Percentiles rank a stretch among this genome's conserved stretches.
Conservation (phyloP, 345 rosid species). For the Anacardium occidentale region DNA sequence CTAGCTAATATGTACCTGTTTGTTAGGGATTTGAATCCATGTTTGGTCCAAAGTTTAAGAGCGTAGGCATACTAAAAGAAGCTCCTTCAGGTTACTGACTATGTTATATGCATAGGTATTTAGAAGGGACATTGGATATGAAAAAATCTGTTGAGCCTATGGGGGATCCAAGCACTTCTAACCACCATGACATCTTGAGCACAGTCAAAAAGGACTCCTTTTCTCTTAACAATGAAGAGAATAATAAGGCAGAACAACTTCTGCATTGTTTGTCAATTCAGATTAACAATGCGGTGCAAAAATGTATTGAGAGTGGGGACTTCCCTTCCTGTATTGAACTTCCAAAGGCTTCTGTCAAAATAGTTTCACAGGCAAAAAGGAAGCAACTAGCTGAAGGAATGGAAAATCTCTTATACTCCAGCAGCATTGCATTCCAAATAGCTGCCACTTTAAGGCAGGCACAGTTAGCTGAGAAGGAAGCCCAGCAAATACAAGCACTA, state of each 20-base stretch:
- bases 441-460: conserved; percentile 54
- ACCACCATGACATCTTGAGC: conserved; percentile 33
- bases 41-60: neutral
- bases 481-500: conserved; percentile 7
- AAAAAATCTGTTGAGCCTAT: conserved; percentile 36
- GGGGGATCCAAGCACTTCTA: conserved; percentile 36
- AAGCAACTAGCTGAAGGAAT: conserved; percentile 64
- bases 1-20: neutral
- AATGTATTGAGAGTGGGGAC: conserved; percentile 42
- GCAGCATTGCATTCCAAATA: conserved; percentile 83
- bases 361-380: conserved; percentile 53
- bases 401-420: conserved; percentile 62
- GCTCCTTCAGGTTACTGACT: neutral
- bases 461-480: conserved; percentile 31
- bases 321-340: conserved; percentile 52
- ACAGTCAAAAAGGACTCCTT: conserved; percentile 29
- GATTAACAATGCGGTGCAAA: conserved; percentile 49
- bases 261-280: conserved; percentile 46
- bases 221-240: conserved; percentile 31
- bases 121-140: conserved; percentile 63
- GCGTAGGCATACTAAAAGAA: neutral
- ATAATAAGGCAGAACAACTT: conserved; percentile 36
- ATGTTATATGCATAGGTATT: conserved; percentile 49
- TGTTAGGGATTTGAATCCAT: neutral
- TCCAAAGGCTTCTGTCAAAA: conserved; percentile 70